Base-by-base conservation (phyloP, 306 rosid species). In the Cucurbita moschata region DNA sequence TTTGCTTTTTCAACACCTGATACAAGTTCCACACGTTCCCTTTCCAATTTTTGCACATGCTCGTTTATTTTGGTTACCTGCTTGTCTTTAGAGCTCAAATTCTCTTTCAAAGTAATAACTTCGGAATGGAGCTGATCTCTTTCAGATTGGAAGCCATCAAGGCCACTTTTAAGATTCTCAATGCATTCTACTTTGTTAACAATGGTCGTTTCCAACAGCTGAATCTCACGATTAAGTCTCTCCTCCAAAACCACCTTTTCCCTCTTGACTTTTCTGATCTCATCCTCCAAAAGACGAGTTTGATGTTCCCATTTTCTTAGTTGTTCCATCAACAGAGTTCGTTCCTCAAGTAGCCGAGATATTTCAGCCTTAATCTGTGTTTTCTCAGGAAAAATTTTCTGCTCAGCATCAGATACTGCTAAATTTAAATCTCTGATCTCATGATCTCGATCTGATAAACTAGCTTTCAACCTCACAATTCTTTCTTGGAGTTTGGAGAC, bases 371-470 rank as follows among this genome's bases (percentile, higher is more conserved):
- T 89, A 77, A 92, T 71, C 61, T 89, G 87, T 72, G 90, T 81
- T 85, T 95, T 95, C 82, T 95, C 99, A 0, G 99, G 99, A 80
- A 95, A 95, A 59, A 95, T 89, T 78, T 95, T 95, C 85, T 88
- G 75, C 90, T 95, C 97, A 0, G 99, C 97, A 76, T 95, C 99
- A 3, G 99, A 95, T 30, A 95, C 95, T 1, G 81, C 97, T 11
- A 84, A 74, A 81, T 95, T 95, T 81, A 95, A 84, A 70, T 91
- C 96, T 89, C 92, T 78, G 72, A 88, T 74, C 82, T 95, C 99
- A 8, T 79, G 85, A 58, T 86, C 96, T 38, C 99, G 87, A 82
- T 86, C 99, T 15, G 84, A 71, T 64, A 95, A 85, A 79, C 97
- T 91, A 39, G 77, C 21, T 86, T 79, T 94, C 71, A 91, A 59